phyloP scores from a whole-genome alignment of 1,139 yeast species.

The Kodamaea anthophila region DNA sequence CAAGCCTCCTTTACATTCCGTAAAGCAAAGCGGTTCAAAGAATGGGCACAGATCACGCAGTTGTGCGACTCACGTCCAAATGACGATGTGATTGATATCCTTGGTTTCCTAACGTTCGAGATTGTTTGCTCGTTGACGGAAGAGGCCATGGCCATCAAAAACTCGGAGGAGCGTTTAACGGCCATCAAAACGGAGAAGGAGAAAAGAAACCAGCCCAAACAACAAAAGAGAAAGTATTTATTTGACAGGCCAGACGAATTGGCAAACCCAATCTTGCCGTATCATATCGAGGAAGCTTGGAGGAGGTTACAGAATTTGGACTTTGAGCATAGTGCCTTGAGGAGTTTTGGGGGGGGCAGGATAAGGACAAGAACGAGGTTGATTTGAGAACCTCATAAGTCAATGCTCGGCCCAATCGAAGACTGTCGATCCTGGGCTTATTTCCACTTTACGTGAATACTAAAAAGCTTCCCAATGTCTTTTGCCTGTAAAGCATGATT shows the following conservation, averaged over 20 bases:
- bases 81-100: slow-evolving; percentile 92
- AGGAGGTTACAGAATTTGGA: slow-evolving; percentile 64
- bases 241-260: slow-evolving; percentile 91
- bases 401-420: no score
- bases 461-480: no score
- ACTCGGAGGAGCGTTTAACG: slow-evolving; percentile 49
- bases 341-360: slow-evolving; percentile 75
- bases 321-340: slow-evolving; percentile 56
- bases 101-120: slow-evolving; percentile 93
- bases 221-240: slow-evolving; percentile 47
- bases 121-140: slow-evolving; percentile 93
- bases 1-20: slow-evolving; percentile 96
- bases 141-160: slow-evolving; percentile 78
- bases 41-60: slow-evolving; percentile 88
- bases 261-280: slow-evolving; percentile 73
- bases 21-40: slow-evolving; percentile 86
- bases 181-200: slow-evolving; percentile 31
- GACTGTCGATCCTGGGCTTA: no score
- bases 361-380: slow-evolving; percentile 37
- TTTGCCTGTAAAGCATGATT: no score
- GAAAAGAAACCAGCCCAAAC: slow-evolving; percentile 16
- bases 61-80: slow-evolving; percentile 87
- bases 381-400: slow-evolving; percentile 16
- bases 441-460: no score
- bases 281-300: slow-evolving; percentile 91